Base-by-base conservation (phyloP, 1,284 basidiomycete genomes). In the Cerrena zonata region DNA sequence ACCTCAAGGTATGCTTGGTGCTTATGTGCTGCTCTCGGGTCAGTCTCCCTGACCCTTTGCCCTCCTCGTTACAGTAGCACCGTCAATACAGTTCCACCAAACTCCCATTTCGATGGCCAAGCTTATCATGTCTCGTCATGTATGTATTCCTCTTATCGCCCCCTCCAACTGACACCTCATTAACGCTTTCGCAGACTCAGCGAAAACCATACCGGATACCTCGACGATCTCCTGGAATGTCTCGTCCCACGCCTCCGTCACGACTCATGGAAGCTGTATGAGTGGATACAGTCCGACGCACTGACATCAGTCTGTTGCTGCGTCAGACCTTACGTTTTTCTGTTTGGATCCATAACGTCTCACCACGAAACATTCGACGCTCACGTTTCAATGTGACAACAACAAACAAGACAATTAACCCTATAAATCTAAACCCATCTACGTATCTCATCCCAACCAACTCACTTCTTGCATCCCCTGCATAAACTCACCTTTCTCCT, bases 51-150 rank as follows among this genome's bases (percentile, higher is more conserved):
- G 40, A 41, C 39, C 26, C n/a, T 46, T 43, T 24, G 49, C 56
- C 44, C n/a, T 55, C 52, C 15, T 51, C 56, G 13, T 57, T 59
- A 25, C 61, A 58, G 30, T 60, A 61, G 38, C 53, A 62, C 53
- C 63, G n/a, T n/a, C n/a, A n/a, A n/a, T n/a, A n/a, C n/a, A n/a
- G n/a, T n/a, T n/a, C n/a, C n/a, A n/a, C n/a, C n/a, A 61, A 56
- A 57, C 53, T 22, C 66, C 66, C 41, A 53, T 66, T 55, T 68
- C 67, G 37, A 68, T 68, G 67, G 67, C 67, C 27, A 68, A 68
- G 53, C 57, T 68, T 49, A 67, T 68, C 51, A 67, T 68, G 64
- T 63, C 63, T 44, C 60, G 65, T 60, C 67, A 68, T 56, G 66
- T 68, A 59, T 56, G 53, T 44, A n/a, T 38, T 26, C 27, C 41